Percentiles rank a stretch among this genome's conserved stretches.
Conservation (phyloP, 257 asterid genomes). For the Penstemon davidsonii region DNA sequence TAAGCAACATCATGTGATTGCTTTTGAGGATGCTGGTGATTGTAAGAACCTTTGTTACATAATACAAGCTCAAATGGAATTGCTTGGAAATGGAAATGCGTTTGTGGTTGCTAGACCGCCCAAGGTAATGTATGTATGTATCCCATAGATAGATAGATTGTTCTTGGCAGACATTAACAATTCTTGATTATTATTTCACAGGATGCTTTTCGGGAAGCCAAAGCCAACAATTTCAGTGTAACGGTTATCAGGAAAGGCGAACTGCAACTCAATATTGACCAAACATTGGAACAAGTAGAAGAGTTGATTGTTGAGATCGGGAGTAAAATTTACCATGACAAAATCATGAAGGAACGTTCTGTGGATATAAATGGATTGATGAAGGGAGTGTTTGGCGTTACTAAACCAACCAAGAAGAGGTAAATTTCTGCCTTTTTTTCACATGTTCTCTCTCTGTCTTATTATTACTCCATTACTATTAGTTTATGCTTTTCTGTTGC, state of each 20-base stretch:
- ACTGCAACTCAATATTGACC: constrained; percentile 80
- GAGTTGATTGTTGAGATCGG: constrained; percentile 76
- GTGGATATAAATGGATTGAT: constrained; percentile 65
- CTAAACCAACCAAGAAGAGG: constrained; percentile 57
- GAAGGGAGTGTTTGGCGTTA: constrained; percentile 85
- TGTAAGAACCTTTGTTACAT: constrained; percentile 86
- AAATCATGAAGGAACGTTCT: constrained; percentile 63
- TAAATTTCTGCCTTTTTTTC: constrained; percentile 23
- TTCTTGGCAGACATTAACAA: too few relatives aligned
- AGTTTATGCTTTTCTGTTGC: constrained; percentile 13
- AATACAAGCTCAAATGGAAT: constrained; percentile 80
- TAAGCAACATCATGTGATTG: constrained; percentile 79
- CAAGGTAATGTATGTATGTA: constrained; percentile 56
- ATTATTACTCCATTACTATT: background rate
- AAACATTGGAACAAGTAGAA: constrained; percentile 87
- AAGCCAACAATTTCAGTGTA: constrained; percentile 79
- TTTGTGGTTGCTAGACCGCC: constrained; percentile 85
- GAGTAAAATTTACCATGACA: constrained; percentile 83
- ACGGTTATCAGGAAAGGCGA: constrained; percentile 89
- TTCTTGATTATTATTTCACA: constrained; percentile 30
- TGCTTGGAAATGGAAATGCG: constrained; percentile 82
- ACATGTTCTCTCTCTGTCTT: background rate
- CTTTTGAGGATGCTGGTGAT: constrained; percentile 88
- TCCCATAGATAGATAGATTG: too few relatives aligned
- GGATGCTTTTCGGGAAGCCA: constrained; percentile 94